Base-by-base conservation (phyloP, 2,329 filamentous ascomycete genomes). In the Botrytis squamosa region DNA sequence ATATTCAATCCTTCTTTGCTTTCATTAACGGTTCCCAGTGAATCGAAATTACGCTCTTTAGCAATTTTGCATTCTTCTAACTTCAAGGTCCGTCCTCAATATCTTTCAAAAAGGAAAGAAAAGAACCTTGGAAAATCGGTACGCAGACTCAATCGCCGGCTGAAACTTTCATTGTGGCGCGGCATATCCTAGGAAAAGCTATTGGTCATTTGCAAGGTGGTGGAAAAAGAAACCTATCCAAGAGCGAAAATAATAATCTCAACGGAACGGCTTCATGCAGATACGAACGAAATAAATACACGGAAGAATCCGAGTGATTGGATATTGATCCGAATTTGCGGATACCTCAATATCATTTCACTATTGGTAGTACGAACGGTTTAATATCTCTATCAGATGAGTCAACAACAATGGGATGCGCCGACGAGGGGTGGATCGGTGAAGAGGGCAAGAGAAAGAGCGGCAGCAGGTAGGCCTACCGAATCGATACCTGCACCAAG, bases 401-500 rank as follows among this genome's bases (percentile, higher is more conserved):
- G 75, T 79, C 76, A 78, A 74, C 76, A 77, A 70, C 75, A 76
- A 78, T 79, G 78, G 78, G 74, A 76, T 60, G 70, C 75, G 63
- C 69, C 74, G 59, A 59, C 71, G 70, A 75, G 72, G 40, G 77
- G 75, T 81, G 84, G 81, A 77, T 88, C 88, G 75, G 85, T 88
- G 77, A 85, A 81, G 81, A 85, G 84, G 80, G 88, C 87, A 57
- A 86, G 88, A 81, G 87, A 89, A 80, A 84, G 84, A 76, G 85
- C 85, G 73, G 83, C 85, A 78, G 84, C 83, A 74, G 85, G 84
- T 52, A 73, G 80, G 57, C 79, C 81, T 42, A 78, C 76, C 74
- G 76, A 75, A 74, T 79, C 79, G 62, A 80, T 76, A 72, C 73
- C 68, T 73, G 74, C 75, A 70, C 74, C 74, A 75, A 66, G 59